These are phyloP conservation scores for Blastocystis sp. DNA, from an alignment of 352 stramenopile genomes.

Conservation along the genomic window DNA sequence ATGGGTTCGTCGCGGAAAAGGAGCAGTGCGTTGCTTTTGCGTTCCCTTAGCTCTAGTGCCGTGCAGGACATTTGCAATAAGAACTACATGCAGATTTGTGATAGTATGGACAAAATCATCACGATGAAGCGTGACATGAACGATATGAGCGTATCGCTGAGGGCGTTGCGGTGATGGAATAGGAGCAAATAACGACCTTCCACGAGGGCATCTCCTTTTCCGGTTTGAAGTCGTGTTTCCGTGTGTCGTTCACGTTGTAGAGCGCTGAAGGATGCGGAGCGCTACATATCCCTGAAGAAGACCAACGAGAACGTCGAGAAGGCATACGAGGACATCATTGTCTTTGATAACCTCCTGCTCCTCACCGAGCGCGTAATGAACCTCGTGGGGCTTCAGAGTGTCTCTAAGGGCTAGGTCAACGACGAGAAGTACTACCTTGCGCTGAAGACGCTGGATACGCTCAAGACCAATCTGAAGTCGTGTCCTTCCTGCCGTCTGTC, in stretches of 20 bases:
- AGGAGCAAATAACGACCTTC: conserved; percentile 52
- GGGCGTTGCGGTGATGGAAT: background rate
- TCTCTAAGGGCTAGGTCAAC: conserved; percentile 1
- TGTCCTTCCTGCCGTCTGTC: conserved; percentile 38
- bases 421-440: conserved; percentile 66
- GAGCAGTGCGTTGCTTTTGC: conserved; percentile 38
- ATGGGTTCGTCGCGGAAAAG: conserved; percentile 49
- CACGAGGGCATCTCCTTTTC: conserved; percentile 44
- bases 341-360: conserved; percentile 60
- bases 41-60: conserved; percentile 4
- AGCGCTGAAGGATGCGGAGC: conserved; percentile 39
- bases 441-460: conserved; percentile 64
- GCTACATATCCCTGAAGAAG: conserved; percentile 30
- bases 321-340: conserved; percentile 37
- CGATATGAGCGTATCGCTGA: conserved; percentile 8
- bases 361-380: conserved; percentile 49
- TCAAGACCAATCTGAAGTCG: conserved; percentile 46
- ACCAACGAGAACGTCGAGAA: conserved; percentile 58
- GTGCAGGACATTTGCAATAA: conserved; percentile 69
- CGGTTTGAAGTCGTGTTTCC: conserved; percentile 21
- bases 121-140: conserved; percentile 67
- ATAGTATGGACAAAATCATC: conserved; percentile 64
- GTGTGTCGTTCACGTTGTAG: background rate
- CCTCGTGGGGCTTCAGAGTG: background rate
- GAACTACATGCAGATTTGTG: conserved; percentile 67